Percentiles rank a stretch among this genome's conserved stretches.
phyloP scores from a whole-genome alignment of 2,329 filamentous ascomycete genomes.

The Myriosclerotinia scirpicola region DNA sequence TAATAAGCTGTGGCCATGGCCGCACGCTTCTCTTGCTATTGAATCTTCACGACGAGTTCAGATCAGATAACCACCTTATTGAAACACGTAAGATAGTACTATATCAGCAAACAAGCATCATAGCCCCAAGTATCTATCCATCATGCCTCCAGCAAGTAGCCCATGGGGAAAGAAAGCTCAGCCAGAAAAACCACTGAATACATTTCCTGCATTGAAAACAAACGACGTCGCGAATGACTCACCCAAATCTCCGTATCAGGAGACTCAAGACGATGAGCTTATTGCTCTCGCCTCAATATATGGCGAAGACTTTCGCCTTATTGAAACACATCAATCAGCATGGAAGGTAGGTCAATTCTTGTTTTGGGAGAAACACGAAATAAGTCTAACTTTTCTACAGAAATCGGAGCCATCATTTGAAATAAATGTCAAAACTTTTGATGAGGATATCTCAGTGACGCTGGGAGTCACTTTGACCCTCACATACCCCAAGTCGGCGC shows the following conservation, averaged over 20 bases:
- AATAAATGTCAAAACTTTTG: constrained; percentile 71
- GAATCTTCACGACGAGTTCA: constrained; percentile 21
- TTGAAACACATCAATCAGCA: constrained; percentile 66
- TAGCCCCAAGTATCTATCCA: constrained; percentile 30
- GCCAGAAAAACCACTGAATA: constrained; percentile 42
- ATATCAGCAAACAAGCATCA: constrained; percentile 21
- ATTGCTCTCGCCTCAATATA: constrained; percentile 86
- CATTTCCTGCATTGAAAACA: constrained; percentile 34
- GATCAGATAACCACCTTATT: too few species aligned
- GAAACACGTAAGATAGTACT: constrained; percentile 10
- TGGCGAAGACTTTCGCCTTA: constrained; percentile 79
- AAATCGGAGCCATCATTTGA: constrained; percentile 83
- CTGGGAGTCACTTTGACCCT: constrained; percentile 81
- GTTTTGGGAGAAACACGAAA: neutral
- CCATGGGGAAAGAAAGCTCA: constrained; percentile 40
- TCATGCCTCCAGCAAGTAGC: constrained; percentile 41
- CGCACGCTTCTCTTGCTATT: constrained; percentile 30
- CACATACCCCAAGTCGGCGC: constrained; percentile 85
- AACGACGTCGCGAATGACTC: constrained; percentile 37
- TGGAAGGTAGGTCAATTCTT: constrained; percentile 70
- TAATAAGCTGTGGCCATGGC: constrained; percentile 35
- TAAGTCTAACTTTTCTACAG: constrained; percentile 43
- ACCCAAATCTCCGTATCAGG: constrained; percentile 66
- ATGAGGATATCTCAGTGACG: constrained; percentile 68
- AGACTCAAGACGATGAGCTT: constrained; percentile 85